These are phyloP conservation scores for Kwoniella botswanensis DNA, from an alignment of 768 basidiomycete genomes.

Conservation along the genomic window DNA sequence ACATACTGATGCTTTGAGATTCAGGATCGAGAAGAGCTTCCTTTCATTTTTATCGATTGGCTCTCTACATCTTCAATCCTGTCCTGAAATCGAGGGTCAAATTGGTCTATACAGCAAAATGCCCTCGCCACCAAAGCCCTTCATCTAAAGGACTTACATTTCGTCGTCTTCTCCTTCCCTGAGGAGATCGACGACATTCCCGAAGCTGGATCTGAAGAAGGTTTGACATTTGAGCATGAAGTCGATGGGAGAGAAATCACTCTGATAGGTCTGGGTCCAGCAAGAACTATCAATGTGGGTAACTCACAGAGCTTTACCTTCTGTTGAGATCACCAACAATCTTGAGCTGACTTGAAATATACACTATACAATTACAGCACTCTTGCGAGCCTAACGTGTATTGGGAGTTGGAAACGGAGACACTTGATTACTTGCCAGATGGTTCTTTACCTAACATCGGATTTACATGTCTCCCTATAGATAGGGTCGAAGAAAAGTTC, in stretches of 20 bases:
- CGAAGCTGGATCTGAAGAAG: background rate
- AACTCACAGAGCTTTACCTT: too few relatives aligned
- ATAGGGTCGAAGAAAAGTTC: background rate
- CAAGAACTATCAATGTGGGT: constrained; percentile 16
- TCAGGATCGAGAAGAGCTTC: constrained; percentile 19
- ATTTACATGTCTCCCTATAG: background rate
- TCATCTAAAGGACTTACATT: background rate
- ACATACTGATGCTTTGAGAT: too few relatives aligned
- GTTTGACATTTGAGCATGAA: constrained; percentile 11
- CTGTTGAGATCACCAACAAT: too few relatives aligned
- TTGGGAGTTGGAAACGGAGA: constrained; percentile 2
- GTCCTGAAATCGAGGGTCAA: constrained; percentile 7
- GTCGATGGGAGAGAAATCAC: background rate
- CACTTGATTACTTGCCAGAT: background rate
- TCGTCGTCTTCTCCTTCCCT: constrained; percentile 15
- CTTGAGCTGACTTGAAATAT: background rate
- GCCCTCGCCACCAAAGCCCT: background rate
- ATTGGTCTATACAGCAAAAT: constrained; percentile 11
- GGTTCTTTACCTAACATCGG: background rate
- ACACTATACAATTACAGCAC: background rate
- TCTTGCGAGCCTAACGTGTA: constrained; percentile 15
- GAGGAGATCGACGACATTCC: background rate
- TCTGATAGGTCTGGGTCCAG: constrained; percentile 7
- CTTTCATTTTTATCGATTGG: background rate
- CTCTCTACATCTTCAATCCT: background rate